phyloP scores from a whole-genome alignment of 345 rosid species.

The Isatis tinctoria region DNA sequence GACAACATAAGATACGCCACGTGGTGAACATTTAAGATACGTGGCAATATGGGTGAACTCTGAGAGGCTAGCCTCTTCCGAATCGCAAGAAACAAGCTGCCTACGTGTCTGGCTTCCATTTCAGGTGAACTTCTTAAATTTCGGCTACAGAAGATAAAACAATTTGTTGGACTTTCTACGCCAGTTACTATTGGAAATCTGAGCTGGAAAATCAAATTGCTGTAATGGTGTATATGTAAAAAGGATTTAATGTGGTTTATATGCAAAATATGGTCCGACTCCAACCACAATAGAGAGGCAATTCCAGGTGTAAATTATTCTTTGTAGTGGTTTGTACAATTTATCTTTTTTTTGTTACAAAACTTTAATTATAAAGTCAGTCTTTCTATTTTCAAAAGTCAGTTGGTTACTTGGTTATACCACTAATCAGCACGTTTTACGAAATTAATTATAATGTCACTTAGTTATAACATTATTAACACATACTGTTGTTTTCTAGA shows the following conservation, averaged over 20 bases:
- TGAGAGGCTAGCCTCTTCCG: conserved; percentile 6
- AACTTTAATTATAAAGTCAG: background rate
- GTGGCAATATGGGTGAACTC: conserved; percentile 18
- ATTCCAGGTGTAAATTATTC: background rate
- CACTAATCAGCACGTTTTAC: background rate
- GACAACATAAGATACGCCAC: conserved; percentile 8
- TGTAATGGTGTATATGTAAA: background rate
- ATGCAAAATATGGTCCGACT: background rate
- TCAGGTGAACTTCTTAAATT: background rate
- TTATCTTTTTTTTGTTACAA: background rate
- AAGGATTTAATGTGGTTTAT: background rate
- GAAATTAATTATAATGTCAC: background rate
- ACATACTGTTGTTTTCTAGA: background rate
- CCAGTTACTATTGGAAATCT: background rate
- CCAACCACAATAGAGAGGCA: background rate
- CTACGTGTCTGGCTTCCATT: background rate
- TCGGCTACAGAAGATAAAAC: background rate
- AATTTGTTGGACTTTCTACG: background rate
- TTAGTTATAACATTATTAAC: background rate
- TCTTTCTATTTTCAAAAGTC: background rate
- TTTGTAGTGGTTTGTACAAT: background rate
- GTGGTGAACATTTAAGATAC: background rate
- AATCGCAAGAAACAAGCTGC: background rate
- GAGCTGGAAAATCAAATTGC: background rate
- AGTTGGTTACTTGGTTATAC: background rate